Evolutionary conservation across 306 rosid species (phyloP).

Genomic region (Cicer pinnatifidum): DNA sequence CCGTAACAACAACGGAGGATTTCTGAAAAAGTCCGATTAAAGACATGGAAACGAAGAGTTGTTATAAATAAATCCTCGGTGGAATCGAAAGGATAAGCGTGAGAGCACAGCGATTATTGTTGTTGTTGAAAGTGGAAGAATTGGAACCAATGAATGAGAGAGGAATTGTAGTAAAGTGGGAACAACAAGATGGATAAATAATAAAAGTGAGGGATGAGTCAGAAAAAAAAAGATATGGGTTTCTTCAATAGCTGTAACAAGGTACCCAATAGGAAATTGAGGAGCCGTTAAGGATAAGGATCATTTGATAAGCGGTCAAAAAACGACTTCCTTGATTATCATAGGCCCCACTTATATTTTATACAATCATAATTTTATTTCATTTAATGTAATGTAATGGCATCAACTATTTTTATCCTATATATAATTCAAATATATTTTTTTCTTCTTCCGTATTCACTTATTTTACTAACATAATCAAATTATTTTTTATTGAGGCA

Average conservation of each 20-base stretch:
- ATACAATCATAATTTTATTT: too few relatives aligned
- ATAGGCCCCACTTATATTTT: constrained; percentile 38
- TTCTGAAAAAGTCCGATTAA: constrained; percentile 51
- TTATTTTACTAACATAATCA: background rate
- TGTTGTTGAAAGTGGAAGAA: background rate
- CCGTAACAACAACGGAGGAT: constrained; percentile 42
- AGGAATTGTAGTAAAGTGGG: too few relatives aligned
- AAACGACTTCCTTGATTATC: constrained; percentile 48
- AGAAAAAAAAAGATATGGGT: constrained; percentile 52
- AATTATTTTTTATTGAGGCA: background rate
- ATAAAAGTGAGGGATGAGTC: background rate
- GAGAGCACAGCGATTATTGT: constrained; percentile 56
- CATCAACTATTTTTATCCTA: background rate
- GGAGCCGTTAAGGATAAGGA: constrained; percentile 62
- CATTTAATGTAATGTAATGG: too few relatives aligned
- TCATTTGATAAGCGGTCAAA: constrained; percentile 58
- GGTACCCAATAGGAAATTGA: background rate
- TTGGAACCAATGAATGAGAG: background rate
- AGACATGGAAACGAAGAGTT: constrained; percentile 16
- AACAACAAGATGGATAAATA: constrained; percentile 27
- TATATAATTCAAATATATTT: too few relatives aligned
- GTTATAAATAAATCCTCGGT: background rate
- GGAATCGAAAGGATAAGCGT: constrained; percentile 27
- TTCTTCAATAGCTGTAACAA: background rate
- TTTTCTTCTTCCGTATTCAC: too few relatives aligned